Base-by-base conservation (phyloP, 305 asterid species). In the Plantago coronopus region DNA sequence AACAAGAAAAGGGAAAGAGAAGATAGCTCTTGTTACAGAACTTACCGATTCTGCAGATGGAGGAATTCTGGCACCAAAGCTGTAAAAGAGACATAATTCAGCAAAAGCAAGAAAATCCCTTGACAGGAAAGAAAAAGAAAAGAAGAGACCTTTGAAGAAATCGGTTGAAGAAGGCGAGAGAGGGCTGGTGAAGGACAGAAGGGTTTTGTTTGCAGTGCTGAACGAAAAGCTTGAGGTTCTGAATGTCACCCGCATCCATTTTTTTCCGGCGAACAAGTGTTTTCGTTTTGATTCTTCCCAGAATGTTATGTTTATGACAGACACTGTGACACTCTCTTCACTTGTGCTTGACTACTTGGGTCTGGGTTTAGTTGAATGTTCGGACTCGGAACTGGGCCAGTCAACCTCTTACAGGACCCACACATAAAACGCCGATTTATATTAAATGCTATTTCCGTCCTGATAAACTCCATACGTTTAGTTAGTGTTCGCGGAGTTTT, bases 21-120 rank as follows among this genome's bases (percentile, higher is more conserved):
- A 12, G 17, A 19, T 16, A 2, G 29, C 47, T 4, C 18, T 27
- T 47, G 22, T n/a, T n/a, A n/a, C n/a, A n/a, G 63, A 61, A 45
- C 85, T 74, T 79, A 82, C 94, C 78, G 83, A 60, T 69, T 73
- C 40, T 29, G 57, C 65, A 46, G 73, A 16, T 18, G 75, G 57
- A 46, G 91, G 78, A 76, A 82, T 46, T 64, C 53, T 80, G 76
- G 91, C 95, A 57, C 91, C 95, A 45, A 77, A 17, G 63, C 94
- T 84, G 54, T 5, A 13, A 11, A 7, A 47, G 62, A 42, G 1
- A 23, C 31, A 9, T 0, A 60, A 38, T 51, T 16, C 9, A 48
- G 38, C 13, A 17, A 31, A 53, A 55, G 10, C 6, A 6, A 34
- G n/a, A 20, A 12, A 5, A 3, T n/a, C n/a, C n/a, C n/a, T n/a